phyloP scores from a whole-genome alignment of 1,284 basidiomycete genomes.

The Rhodotorula glutinis region DNA sequence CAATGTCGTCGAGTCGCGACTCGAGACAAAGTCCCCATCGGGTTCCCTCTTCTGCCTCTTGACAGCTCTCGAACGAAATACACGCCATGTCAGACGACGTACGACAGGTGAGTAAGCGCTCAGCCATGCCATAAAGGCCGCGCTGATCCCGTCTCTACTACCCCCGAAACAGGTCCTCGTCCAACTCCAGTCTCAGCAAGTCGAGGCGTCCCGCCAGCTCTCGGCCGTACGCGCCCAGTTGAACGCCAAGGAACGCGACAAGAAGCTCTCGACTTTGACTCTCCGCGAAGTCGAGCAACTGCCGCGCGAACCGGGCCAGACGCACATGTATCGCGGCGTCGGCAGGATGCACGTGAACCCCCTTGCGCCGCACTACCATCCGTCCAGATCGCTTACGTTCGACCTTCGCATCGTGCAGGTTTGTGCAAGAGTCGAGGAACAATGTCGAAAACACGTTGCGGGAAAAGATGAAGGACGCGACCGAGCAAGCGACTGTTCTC shows the following conservation, averaged over 20 bases:
- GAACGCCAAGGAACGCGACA: conserved; percentile 26
- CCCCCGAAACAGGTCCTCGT: conserved; percentile 20
- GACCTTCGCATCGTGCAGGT: conserved; percentile 10
- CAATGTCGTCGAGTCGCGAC: too few relatives aligned
- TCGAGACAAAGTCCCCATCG: too few relatives aligned
- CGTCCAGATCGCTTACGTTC: not conserved
- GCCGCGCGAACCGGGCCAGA: conserved; percentile 18
- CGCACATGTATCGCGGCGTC: conserved; percentile 34
- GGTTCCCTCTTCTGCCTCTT: not conserved
- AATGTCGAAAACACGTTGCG: conserved; percentile 36
- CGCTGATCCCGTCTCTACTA: fast-evolving
- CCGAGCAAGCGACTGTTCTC: conserved; percentile 22
- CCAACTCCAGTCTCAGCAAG: conserved; percentile 35
- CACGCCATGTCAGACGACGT: conserved; percentile 26
- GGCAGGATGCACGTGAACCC: conserved; percentile 34
- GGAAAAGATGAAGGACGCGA: conserved; percentile 27
- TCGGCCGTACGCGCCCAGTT: conserved; percentile 19
- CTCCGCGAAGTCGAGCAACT: conserved; percentile 39
- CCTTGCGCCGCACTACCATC: not conserved
- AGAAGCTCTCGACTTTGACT: conserved; percentile 33
- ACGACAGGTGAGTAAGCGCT: conserved; percentile 17
- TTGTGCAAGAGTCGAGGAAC: conserved; percentile 38
- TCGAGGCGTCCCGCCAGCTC: conserved; percentile 32
- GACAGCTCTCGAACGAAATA: not conserved
- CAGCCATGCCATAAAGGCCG: too few relatives aligned